Conservation (phyloP, 2,329 filamentous ascomycete species). For the Knufia petricola region DNA sequence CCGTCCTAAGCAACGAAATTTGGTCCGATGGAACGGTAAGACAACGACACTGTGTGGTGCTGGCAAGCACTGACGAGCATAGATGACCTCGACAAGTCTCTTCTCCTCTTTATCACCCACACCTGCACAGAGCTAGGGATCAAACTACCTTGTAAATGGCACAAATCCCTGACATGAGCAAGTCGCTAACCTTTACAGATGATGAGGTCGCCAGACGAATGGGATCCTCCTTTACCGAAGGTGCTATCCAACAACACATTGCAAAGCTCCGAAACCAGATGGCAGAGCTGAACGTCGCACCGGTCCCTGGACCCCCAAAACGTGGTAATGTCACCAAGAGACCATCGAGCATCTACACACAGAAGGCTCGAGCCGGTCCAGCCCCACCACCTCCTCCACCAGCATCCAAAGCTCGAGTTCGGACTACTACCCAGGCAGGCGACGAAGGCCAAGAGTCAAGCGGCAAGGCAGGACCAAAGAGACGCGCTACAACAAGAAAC, state of each 20-base stretch:
- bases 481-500: background rate
- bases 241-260: slow-evolving; percentile 39
- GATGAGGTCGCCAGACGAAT: slow-evolving; percentile 31
- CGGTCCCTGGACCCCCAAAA: slow-evolving; percentile 33
- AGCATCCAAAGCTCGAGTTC: slow-evolving; percentile 4
- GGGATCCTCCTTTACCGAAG: slow-evolving; percentile 33
- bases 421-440: background rate
- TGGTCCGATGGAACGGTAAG: slow-evolving; percentile 37
- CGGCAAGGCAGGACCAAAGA: background rate
- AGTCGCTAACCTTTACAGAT: slow-evolving; percentile 17
- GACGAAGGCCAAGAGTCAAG: background rate
- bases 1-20: slow-evolving; percentile 10
- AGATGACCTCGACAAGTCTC: slow-evolving; percentile 36
- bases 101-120: slow-evolving; percentile 35
- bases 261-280: slow-evolving; percentile 35
- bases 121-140: slow-evolving; percentile 30
- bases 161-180: background rate
- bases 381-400: slow-evolving; percentile 8
- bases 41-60: slow-evolving; percentile 1
- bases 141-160: slow-evolving; percentile 33
- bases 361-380: background rate
- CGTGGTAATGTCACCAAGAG: slow-evolving; percentile 25
- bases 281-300: slow-evolving; percentile 15
- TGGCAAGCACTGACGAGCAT: slow-evolving; percentile 16
- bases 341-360: slow-evolving; percentile 18